These are phyloP conservation scores for Tetrapyrgos nigripes DNA, from an alignment of 1,284 basidiomycete genomes.

Conservation along the genomic window DNA sequence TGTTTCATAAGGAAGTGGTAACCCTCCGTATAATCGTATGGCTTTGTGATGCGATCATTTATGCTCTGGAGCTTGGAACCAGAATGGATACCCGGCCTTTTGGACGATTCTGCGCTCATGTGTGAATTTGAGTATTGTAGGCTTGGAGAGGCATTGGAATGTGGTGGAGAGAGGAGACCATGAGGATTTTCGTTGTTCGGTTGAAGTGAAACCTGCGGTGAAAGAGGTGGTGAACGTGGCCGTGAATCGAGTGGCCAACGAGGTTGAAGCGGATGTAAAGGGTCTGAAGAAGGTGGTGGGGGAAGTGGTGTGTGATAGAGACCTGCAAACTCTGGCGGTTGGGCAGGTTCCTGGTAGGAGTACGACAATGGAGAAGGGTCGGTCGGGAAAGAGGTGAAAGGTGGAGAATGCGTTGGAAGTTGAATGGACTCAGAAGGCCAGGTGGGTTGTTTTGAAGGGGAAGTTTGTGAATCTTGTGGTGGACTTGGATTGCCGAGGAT, in stretches of 20 bases:
- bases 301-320: slow-evolving; percentile 34
- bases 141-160: slow-evolving; percentile 45
- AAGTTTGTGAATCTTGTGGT: slow-evolving; percentile 55
- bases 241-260: slow-evolving; percentile 54
- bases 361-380: slow-evolving; percentile 48
- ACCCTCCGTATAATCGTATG: slow-evolving; percentile 92
- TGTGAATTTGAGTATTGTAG: slow-evolving; percentile 31
- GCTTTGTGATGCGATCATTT: slow-evolving; percentile 77
- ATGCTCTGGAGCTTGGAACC: slow-evolving; percentile 64
- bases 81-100: slow-evolving; percentile 31
- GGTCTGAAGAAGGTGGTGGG: slow-evolving; percentile 35
- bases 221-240: slow-evolving; percentile 46
- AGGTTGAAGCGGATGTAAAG: slow-evolving; percentile 51
- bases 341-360: slow-evolving; percentile 47
- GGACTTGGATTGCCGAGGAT: slow-evolving; percentile 84
- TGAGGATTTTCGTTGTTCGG: slow-evolving; percentile 40
- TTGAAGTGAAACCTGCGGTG: slow-evolving; percentile 44
- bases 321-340: slow-evolving; percentile 37
- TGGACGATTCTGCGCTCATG: slow-evolving; percentile 32
- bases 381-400: slow-evolving; percentile 44
- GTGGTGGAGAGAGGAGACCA: slow-evolving; percentile 49
- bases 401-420: slow-evolving; percentile 42
- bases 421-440: slow-evolving; percentile 52
- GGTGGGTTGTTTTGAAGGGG: slow-evolving; percentile 48
- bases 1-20: slow-evolving; percentile 96